phyloP scores from a whole-genome alignment of 2,329 filamentous ascomycete genomes.

The Fusarium brevicatenulatum region DNA sequence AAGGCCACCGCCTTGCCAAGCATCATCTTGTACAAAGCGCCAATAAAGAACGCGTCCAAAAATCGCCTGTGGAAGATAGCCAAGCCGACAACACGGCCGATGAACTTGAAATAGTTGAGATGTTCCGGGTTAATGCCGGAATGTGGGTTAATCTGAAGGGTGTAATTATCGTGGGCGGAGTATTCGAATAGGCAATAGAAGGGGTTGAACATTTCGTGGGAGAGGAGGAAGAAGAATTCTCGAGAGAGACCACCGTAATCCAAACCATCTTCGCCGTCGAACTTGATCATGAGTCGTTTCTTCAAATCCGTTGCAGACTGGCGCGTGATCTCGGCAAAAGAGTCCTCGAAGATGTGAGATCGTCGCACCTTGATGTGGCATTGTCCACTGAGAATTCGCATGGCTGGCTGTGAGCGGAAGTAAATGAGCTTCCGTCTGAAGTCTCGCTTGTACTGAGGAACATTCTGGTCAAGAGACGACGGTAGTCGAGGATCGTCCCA shows the following conservation, averaged over 20 bases:
- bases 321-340: slow-evolving; percentile 97
- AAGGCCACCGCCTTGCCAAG: slow-evolving; percentile 90
- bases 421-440: slow-evolving; percentile 98
- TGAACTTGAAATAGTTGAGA: slow-evolving; percentile 99
- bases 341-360: slow-evolving; percentile 98
- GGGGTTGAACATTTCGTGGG: slow-evolving; percentile 99
- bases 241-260: slow-evolving; percentile 97
- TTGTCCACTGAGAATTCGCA: slow-evolving; percentile 94
- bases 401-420: slow-evolving; percentile 96
- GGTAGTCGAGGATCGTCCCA: slow-evolving; percentile 98
- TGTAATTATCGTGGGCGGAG: slow-evolving; percentile 99
- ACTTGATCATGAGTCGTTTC: slow-evolving; percentile 99
- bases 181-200: slow-evolving; percentile 99
- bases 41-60: slow-evolving; percentile 98
- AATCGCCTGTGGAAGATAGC: slow-evolving; percentile 99
- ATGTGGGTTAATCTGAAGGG: slow-evolving; percentile 98
- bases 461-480: slow-evolving; percentile 96
- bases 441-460: slow-evolving; percentile 99
- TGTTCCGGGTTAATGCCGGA: slow-evolving; percentile 99
- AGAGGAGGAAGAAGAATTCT: slow-evolving; percentile 99
- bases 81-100: slow-evolving; percentile 93
- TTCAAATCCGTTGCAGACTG: slow-evolving; percentile 96
- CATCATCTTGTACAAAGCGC: slow-evolving; percentile 99
- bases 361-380: slow-evolving; percentile 98
- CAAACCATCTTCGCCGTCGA: slow-evolving; percentile 96